Conservation (phyloP, 106 monocot genomes). For the Dioscorea alata region DNA sequence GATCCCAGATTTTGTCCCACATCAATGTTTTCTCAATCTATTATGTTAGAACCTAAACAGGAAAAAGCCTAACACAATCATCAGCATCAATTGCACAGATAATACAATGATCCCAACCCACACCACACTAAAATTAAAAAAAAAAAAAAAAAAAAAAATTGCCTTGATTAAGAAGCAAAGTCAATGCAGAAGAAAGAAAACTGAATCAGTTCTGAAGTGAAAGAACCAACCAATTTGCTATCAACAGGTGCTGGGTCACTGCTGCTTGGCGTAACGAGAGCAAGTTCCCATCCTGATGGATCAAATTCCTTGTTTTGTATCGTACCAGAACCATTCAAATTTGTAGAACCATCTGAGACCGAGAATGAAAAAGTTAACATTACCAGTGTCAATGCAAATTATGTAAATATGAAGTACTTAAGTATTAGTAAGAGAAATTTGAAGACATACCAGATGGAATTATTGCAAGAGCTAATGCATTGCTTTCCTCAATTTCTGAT, state of each 20-base stretch:
- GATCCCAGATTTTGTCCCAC: too few relatives aligned
- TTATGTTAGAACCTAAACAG: too few relatives aligned
- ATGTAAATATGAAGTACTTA: background rate
- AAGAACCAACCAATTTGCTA: conserved; percentile 65
- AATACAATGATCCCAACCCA: too few relatives aligned
- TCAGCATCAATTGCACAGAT: too few relatives aligned
- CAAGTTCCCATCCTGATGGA: conserved; percentile 98
- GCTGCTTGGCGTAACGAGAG: conserved; percentile 62
- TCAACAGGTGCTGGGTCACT: conserved; percentile 31
- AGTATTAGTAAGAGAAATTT: background rate
- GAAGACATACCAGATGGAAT: conserved; percentile 58
- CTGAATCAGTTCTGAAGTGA: background rate
- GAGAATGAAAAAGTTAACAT: background rate
- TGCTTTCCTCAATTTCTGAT: conserved; percentile 77
- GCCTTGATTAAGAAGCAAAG: too few relatives aligned
- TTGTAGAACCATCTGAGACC: background rate
- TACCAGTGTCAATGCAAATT: background rate
- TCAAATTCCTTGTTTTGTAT: conserved; percentile 63
- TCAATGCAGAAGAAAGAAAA: too few relatives aligned
- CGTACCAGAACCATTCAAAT: conserved; percentile 8
- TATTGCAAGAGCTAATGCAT: conserved; percentile 89
- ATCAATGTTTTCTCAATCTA: too few relatives aligned
- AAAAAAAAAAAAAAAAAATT: too few relatives aligned
- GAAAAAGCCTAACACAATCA: too few relatives aligned
- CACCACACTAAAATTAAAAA: too few relatives aligned